These are phyloP conservation scores for Phytophthora sojae DNA, from an alignment of 352 stramenopile genomes.

Conservation along the genomic window DNA sequence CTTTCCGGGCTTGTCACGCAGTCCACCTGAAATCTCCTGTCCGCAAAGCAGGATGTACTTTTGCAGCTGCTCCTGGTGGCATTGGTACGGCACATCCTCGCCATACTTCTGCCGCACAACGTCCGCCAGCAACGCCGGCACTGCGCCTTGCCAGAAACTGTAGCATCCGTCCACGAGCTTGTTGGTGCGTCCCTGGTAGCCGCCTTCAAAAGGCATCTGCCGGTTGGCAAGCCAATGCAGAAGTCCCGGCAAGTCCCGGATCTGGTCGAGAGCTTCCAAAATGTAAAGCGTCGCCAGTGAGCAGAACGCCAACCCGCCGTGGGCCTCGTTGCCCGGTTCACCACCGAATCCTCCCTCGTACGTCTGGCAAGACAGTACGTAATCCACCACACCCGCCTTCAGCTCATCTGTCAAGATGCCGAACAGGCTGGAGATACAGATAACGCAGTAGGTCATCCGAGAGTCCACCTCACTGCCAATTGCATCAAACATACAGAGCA, in stretches of 20 bases:
- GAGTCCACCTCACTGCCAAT: slow-evolving; percentile 93
- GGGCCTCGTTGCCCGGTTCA: slow-evolving; percentile 95
- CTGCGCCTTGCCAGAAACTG: slow-evolving; percentile 98
- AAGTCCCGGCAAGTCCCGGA: slow-evolving; percentile 60
- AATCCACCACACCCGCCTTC: slow-evolving; percentile 77
- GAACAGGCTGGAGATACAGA: slow-evolving; percentile 94
- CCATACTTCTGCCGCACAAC: slow-evolving; percentile 47
- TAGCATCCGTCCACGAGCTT: slow-evolving; percentile 99
- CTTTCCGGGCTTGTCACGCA: slow-evolving; percentile 96
- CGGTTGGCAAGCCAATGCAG: slow-evolving; percentile 93
- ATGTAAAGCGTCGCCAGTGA: slow-evolving; percentile 95
- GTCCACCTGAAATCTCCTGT: slow-evolving; percentile 94
- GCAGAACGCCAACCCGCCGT: slow-evolving; percentile 99
- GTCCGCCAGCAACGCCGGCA: slow-evolving; percentile 83
- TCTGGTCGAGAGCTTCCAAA: slow-evolving; percentile 72
- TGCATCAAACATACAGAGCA: background rate
- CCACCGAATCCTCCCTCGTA: slow-evolving; percentile 98
- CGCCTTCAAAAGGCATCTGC: slow-evolving; percentile 95
- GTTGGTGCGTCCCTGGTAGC: slow-evolving; percentile 96
- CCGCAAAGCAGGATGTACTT: slow-evolving; percentile 95
- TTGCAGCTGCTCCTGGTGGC: slow-evolving; percentile 81
- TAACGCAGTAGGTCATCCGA: slow-evolving; percentile 97
- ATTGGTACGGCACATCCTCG: slow-evolving; percentile 62
- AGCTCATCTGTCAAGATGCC: slow-evolving; percentile 94
- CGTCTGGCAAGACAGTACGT: slow-evolving; percentile 94